phyloP scores from a whole-genome alignment of 2,329 filamentous ascomycete species.

The Fusarium sambucinum region DNA sequence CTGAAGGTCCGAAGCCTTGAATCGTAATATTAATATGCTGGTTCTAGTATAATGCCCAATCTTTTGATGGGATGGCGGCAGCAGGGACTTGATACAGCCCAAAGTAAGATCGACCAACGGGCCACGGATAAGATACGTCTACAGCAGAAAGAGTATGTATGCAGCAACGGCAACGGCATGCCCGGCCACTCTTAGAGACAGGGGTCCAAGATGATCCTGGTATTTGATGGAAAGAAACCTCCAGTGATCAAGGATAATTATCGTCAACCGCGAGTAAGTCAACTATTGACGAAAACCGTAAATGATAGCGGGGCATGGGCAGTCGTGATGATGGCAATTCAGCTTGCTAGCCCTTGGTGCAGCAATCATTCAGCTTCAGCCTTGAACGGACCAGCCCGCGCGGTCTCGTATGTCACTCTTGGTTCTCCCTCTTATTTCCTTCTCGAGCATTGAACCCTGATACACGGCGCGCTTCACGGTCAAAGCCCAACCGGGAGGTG shows the following conservation, averaged over 20 bases:
- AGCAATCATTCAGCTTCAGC: slow-evolving; percentile 43
- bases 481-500: slow-evolving; percentile 39
- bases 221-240: slow-evolving; percentile 30
- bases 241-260: slow-evolving; percentile 38
- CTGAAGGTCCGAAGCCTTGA: slow-evolving; percentile 27
- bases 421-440: slow-evolving; percentile 13
- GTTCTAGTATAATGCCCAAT: slow-evolving; percentile 31
- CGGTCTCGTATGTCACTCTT: slow-evolving; percentile 21
- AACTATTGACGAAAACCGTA: slow-evolving; percentile 28
- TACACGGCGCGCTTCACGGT: slow-evolving; percentile 31
- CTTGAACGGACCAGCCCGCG: slow-evolving; percentile 33
- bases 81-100: slow-evolving; percentile 29
- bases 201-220: slow-evolving; percentile 35
- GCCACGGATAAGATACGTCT: slow-evolving; percentile 42
- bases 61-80: slow-evolving; percentile 26
- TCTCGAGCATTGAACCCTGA: slow-evolving; percentile 21
- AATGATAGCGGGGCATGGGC: slow-evolving; percentile 33
- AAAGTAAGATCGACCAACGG: slow-evolving; percentile 47
- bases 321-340: slow-evolving; percentile 29
- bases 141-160: slow-evolving; percentile 18
- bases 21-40: slow-evolving; percentile 39
- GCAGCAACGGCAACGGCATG: slow-evolving; percentile 38
- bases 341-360: slow-evolving; percentile 35
- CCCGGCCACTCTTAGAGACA: slow-evolving; percentile 42
- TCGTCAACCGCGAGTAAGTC: slow-evolving; percentile 32